Base-by-base conservation (phyloP, 306 rosid species). In the Sophora flavescens region DNA sequence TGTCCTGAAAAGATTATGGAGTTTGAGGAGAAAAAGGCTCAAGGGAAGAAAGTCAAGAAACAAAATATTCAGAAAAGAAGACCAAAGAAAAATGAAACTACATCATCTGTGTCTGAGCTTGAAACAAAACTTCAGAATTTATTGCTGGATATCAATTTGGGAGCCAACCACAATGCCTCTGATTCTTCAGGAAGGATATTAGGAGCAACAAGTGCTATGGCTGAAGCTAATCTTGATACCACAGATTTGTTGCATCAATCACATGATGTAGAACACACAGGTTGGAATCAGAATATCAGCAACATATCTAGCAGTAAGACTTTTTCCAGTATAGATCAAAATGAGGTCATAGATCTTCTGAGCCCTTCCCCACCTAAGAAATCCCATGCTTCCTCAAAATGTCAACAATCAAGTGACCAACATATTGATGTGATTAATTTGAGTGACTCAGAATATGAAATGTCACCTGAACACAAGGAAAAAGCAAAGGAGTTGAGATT, bases 1-100 rank as follows among this genome's bases (percentile, higher is more conserved):
- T 92, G 96, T 78, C 91, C 90, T 3, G 93, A 92, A 89, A 90
- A 87, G 86, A 90, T 90, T 77, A 60, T 69, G 44, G 96, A 87
- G 82, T 90, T 84, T 28, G 82, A 86, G 59, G 89, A 87, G 85
- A 81, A 68, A 75, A 87, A 41, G 67, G 88, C 75, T 63, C 81
- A 78, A 70, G 63, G 35, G 59, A 91, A 81, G 85, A 47, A 47
- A 47, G 52, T 3, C 52, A 47, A 47, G 52, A 85, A 88, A 71
- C 91, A 80, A 77, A 92, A 85, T 32, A 30, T 16, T 54, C 82
- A 14, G 54, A 90, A 79, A 80, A 77, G 86, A 35, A 81, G 81
- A 81, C 70, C 86, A 64, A 88, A 88, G 89, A 90, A 84, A 82
- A 74, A 81, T n/a, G 88, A 70, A 47, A 54, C 78, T 30, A 47